Percentiles rank a stretch among this genome's conserved stretches.
Conservation (phyloP, 2,329 filamentous ascomycete genomes). For the Colletotrichum tamarilloi region DNA sequence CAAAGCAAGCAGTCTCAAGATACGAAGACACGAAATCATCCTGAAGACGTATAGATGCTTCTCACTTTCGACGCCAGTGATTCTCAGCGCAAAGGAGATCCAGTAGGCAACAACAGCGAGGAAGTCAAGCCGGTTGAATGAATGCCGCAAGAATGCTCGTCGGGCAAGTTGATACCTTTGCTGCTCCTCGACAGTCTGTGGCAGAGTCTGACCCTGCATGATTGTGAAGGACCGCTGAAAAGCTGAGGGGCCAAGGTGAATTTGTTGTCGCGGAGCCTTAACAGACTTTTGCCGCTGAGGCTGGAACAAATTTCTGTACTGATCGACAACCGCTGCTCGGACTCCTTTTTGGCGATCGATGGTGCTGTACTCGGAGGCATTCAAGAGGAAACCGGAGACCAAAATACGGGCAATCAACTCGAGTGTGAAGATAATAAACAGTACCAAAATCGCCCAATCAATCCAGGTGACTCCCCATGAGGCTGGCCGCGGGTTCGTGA, state of each 20-base stretch:
- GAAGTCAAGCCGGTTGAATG: slow-evolving; percentile 96
- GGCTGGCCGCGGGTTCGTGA: slow-evolving; percentile 67
- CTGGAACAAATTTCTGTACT: slow-evolving; percentile 83
- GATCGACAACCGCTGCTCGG: slow-evolving; percentile 78
- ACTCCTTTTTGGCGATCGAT: slow-evolving; percentile 83
- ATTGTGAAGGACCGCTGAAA: slow-evolving; percentile 84
- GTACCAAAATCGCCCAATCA: slow-evolving; percentile 82
- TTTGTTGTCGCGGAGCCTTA: slow-evolving; percentile 61
- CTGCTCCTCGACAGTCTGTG: slow-evolving; percentile 77
- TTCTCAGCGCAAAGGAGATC: slow-evolving; percentile 83
- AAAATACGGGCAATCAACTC: slow-evolving; percentile 87
- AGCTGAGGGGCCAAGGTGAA: slow-evolving; percentile 66
- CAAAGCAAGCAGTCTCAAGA: slow-evolving; percentile 88
- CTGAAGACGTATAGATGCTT: slow-evolving; percentile 89
- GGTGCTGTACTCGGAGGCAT: slow-evolving; percentile 91
- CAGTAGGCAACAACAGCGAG: slow-evolving; percentile 95
- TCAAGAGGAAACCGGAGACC: slow-evolving; percentile 93
- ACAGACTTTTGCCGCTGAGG: slow-evolving; percentile 79
- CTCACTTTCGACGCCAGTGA: slow-evolving; percentile 74
- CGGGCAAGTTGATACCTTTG: slow-evolving; percentile 88
- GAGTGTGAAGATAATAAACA: slow-evolving; percentile 91
- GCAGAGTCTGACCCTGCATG: slow-evolving; percentile 70
- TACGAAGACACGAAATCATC: slow-evolving; percentile 96
- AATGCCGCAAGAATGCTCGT: slow-evolving; percentile 91
- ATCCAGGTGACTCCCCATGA: slow-evolving; percentile 76